Conservation (phyloP, 192 early-diverging fungal species). For the Coemansia sp. region DNA sequence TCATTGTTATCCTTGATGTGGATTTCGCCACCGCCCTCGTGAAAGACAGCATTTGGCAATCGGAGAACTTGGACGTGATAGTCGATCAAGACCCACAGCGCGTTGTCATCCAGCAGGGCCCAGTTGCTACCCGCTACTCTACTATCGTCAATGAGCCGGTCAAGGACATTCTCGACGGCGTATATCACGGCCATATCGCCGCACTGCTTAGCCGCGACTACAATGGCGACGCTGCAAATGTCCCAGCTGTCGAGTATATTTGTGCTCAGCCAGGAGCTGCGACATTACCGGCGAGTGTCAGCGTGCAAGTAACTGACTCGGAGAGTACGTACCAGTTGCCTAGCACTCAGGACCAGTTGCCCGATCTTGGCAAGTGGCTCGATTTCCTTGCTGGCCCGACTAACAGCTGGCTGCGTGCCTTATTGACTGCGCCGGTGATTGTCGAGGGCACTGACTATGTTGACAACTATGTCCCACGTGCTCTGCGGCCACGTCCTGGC, state of each 20-base stretch:
- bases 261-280: slow-evolving; percentile 12
- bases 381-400: slow-evolving; percentile 67
- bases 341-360: slow-evolving; percentile 6
- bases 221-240: slow-evolving; percentile 55
- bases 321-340: slow-evolving; percentile 6
- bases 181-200: slow-evolving; percentile 79
- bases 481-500: slow-evolving; percentile 63
- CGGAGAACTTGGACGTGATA: slow-evolving; percentile 83
- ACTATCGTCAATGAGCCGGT: slow-evolving; percentile 83
- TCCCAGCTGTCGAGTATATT: slow-evolving; percentile 81
- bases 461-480: slow-evolving; percentile 62
- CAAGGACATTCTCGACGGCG: slow-evolving; percentile 82
- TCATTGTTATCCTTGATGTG: slow-evolving; percentile 86
- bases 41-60: slow-evolving; percentile 91
- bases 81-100: slow-evolving; percentile 83
- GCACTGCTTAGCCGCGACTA: slow-evolving; percentile 77
- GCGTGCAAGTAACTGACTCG: background rate
- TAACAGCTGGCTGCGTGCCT: slow-evolving; percentile 78
- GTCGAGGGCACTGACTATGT: slow-evolving; percentile 71
- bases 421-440: slow-evolving; percentile 71
- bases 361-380: slow-evolving; percentile 60
- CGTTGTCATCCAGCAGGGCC: slow-evolving; percentile 87
- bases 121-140: slow-evolving; percentile 75
- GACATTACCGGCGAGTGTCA: background rate
- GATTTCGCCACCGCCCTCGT: slow-evolving; percentile 90